phyloP scores from a whole-genome alignment of 1,139 yeast genomes.

The Kodamaea sp. region DNA sequence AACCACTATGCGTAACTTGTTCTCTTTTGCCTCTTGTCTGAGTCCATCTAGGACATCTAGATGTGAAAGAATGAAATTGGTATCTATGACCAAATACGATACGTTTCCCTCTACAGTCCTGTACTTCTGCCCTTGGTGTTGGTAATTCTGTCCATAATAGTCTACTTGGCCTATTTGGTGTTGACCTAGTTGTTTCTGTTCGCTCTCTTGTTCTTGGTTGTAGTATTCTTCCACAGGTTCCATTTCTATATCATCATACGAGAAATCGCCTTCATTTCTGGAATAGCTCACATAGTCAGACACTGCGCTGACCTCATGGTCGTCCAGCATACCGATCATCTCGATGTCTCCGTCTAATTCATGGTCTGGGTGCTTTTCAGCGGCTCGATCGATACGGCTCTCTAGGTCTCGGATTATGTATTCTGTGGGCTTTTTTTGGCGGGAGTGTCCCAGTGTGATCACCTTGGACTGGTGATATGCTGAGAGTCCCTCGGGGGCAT shows the following conservation, averaged over 20 bases:
- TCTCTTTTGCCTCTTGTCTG: slow-evolving; percentile 36
- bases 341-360: slow-evolving; percentile 43
- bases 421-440: slow-evolving; percentile 21
- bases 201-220: not conserved
- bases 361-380: slow-evolving; percentile 13
- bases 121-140: too few relatives aligned
- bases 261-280: slow-evolving; percentile 16
- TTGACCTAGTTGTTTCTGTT: not conserved
- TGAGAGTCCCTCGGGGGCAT: slow-evolving; percentile 45
- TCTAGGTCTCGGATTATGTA: slow-evolving; percentile 35
- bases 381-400: slow-evolving; percentile 29
- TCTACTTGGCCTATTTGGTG: not conserved
- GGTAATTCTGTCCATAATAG: too few relatives aligned
- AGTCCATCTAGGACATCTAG: slow-evolving; percentile 55
- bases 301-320: slow-evolving; percentile 45
- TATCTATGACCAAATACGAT: slow-evolving; percentile 65
- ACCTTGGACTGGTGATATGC: slow-evolving; percentile 26
- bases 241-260: slow-evolving; percentile 8
- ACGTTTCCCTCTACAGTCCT: slow-evolving; percentile 23
- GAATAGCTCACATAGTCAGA: slow-evolving; percentile 36
- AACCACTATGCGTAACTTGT: slow-evolving; percentile 54
- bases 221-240: slow-evolving; percentile 1
- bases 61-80: slow-evolving; percentile 75
- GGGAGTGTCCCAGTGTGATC: slow-evolving; percentile 34
- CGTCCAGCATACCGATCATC: slow-evolving; percentile 54